phyloP scores from a whole-genome alignment of 345 rosid species.

The Lepidium africanum region DNA sequence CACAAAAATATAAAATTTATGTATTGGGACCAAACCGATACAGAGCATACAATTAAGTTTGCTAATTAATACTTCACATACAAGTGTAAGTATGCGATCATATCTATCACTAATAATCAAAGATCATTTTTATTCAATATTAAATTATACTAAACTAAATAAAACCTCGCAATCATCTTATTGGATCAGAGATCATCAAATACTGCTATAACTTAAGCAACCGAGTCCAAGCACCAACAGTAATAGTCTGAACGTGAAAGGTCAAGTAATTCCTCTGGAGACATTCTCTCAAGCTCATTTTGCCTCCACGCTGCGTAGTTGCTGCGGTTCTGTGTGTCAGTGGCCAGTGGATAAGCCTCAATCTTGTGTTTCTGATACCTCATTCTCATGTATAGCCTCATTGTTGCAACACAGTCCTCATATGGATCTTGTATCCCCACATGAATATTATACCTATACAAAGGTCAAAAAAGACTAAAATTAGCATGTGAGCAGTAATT shows the following conservation, averaged over 20 bases:
- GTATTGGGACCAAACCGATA: neutral
- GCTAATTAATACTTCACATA: neutral
- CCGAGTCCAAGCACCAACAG: constrained; percentile 85
- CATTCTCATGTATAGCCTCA: constrained; percentile 86
- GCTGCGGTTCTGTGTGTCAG: constrained; percentile 59
- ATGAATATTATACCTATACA: constrained; percentile 63
- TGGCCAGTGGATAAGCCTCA: constrained; percentile 53
- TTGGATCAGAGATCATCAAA: neutral
- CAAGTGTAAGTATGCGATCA: neutral
- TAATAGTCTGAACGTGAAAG: constrained; percentile 75
- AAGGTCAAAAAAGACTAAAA: neutral
- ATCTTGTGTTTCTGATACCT: constrained; percentile 45
- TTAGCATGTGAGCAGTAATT: neutral
- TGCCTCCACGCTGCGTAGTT: constrained; percentile 64
- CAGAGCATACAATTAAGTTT: neutral
- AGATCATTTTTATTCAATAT: neutral
- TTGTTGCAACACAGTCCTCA: constrained; percentile 71
- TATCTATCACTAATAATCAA: neutral
- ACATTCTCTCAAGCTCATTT: constrained; percentile 67
- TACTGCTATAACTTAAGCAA: neutral
- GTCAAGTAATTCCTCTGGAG: constrained; percentile 49
- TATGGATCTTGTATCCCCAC: constrained; percentile 64
- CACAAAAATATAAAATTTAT: neutral
- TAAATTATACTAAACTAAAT: neutral
- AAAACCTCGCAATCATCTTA: neutral